phyloP scores from a whole-genome alignment of 2,329 filamentous ascomycete genomes.

The Phoma herbarum region DNA sequence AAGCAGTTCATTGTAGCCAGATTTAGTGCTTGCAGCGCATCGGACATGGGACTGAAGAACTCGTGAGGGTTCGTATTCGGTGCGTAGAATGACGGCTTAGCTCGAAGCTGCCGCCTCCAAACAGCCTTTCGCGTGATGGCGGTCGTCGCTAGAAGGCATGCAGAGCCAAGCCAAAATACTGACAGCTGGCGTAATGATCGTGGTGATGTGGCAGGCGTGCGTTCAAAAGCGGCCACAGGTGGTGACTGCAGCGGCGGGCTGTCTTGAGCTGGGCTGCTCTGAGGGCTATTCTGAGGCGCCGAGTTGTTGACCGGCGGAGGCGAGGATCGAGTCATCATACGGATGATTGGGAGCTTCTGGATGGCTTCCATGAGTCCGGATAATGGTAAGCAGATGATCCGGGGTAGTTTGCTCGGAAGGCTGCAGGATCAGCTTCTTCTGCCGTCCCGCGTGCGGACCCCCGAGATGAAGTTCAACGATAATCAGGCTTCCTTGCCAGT shows the following conservation, averaged over 20 bases:
- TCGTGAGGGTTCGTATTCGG: constrained; percentile 61
- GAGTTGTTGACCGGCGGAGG: constrained; percentile 28
- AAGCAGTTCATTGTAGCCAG: constrained; percentile 87
- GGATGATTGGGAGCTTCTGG: constrained; percentile 31
- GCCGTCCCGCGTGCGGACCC: constrained; percentile 29
- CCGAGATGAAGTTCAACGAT: constrained; percentile 17
- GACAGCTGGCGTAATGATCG: constrained; percentile 70
- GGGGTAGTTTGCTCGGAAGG: constrained; percentile 23
- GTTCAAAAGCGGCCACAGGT: constrained; percentile 35
- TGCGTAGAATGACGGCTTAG: constrained; percentile 76
- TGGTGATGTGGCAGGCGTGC: constrained; percentile 52
- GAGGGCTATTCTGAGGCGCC: constrained; percentile 6
- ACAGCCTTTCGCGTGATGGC: constrained; percentile 71
- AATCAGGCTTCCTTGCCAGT: not conserved
- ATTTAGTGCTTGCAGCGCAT: constrained; percentile 84
- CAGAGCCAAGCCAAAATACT: constrained; percentile 76
- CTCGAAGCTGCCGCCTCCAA: constrained; percentile 66
- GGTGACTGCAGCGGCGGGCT: constrained; percentile 21
- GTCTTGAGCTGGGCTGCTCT: constrained; percentile 13
- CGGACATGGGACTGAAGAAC: constrained; percentile 69
- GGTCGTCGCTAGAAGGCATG: constrained; percentile 77
- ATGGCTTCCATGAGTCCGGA: constrained; percentile 32
- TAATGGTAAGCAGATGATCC: constrained; percentile 21
- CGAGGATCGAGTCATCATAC: constrained; percentile 38
- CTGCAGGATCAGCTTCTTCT: constrained; percentile 35